Evolutionary conservation across 371 early-diverging fungal species (phyloP), one percentile per base, ranked within the genome.

Genomic region (Homolaphlyctis polyrhiza): DNA sequence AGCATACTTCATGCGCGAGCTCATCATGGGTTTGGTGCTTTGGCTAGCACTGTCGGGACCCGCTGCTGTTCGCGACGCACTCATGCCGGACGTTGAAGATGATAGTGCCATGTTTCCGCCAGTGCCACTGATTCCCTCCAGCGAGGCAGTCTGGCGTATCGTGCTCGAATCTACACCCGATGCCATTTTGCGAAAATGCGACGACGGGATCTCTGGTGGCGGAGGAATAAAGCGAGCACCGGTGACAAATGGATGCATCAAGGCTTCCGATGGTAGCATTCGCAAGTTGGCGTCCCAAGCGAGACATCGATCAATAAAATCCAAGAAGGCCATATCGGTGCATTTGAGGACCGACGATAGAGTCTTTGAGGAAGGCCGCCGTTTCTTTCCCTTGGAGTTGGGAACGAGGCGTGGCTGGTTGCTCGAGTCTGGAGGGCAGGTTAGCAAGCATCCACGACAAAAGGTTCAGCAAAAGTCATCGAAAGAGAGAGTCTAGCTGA

Each of bases 241-340:
- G 5, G 55, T 55, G 3, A 55, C n/a, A 27, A 11, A 55, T 21
- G 55, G 55, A 27, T 82, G 80, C 30, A 39, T 25, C 55, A 92
- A 67, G 6, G 92, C 97, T 45, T 91, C 89, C n/a, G 77, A 80
- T 27, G 97, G 93, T n/a, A 78, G 87, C 81, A 96, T 86, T 16
- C 97, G 85, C 63, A 82, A 85, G 49, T 85, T 83, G n/a, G 96
- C 96, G 70, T 94, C 93, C 95, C 96, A 97, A 45, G 80, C 78
- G 35, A 97, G 72, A 63, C 96, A 92, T 25, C 82, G 79, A 30
- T 81, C 67, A 43, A 97, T 74, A 78, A 97, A 96, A 61, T 96
- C 92, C 23, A 95, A 66, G 66, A 96, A 93, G 8, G 77, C 66
- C 27, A 74, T 73, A 63, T 96, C 94, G 60, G 72, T 69, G 49